phyloP scores from a whole-genome alignment of 129 eudicot species.

The Chrysanthemum lavandulifolium region DNA sequence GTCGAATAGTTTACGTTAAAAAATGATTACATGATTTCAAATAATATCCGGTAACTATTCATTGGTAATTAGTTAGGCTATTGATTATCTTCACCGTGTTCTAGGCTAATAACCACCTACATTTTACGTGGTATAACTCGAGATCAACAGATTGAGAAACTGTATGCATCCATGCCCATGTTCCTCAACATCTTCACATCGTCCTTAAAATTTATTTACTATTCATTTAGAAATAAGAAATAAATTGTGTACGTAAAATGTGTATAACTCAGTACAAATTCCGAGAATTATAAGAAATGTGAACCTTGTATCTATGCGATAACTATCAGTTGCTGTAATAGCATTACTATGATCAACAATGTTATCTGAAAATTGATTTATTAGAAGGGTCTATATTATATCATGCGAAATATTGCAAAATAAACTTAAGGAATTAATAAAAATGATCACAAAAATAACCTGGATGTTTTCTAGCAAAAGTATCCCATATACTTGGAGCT shows the following conservation, averaged over 20 bases:
- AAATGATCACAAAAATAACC: conserved; percentile 28
- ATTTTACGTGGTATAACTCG: conserved; percentile 52
- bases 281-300: background rate
- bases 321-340: conserved; percentile 40
- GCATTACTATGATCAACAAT: conserved; percentile 43
- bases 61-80: no score
- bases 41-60: no score
- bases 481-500: conserved; percentile 62
- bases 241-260: background rate
- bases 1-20: no score
- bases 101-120: no score
- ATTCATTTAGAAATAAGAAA: background rate
- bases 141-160: conserved; percentile 58
- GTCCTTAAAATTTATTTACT: conserved; percentile 26
- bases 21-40: no score
- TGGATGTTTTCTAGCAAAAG: conserved; percentile 41
- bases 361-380: conserved; percentile 27
- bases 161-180: conserved; percentile 48
- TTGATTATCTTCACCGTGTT: no score
- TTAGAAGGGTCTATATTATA: background rate
- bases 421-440: background rate
- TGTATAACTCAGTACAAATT: background rate
- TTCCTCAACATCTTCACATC: conserved; percentile 42
- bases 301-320: conserved; percentile 55
- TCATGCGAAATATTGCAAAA: background rate